Evolutionary conservation across 208 protist species (phyloP).

Genomic region (Acanthamoeba healyi): DNA sequence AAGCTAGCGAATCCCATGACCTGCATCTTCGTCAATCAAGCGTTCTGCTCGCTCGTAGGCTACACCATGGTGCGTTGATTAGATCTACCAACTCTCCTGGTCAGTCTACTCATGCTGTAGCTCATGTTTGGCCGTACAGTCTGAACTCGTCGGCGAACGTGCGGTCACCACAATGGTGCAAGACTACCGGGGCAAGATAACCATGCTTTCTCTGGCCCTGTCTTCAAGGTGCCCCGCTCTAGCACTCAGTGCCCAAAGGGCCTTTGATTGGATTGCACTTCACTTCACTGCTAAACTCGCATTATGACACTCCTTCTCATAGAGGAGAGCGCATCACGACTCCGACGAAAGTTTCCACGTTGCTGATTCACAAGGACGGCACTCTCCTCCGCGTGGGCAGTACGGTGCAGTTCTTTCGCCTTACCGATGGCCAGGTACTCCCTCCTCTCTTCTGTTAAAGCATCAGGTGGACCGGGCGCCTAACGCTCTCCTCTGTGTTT

Average conservation of each 20-base stretch:
- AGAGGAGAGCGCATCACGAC: not conserved
- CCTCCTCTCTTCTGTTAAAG: too few species aligned
- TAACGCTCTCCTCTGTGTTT: too few species aligned
- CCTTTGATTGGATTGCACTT: too few species aligned
- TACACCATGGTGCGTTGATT: not conserved
- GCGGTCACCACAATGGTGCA: not conserved
- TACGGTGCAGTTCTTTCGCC: not conserved
- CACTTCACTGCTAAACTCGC: too few species aligned
- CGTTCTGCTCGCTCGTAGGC: not conserved
- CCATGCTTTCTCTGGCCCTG: not conserved
- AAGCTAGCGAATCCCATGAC: not conserved
- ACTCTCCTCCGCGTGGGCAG: not conserved
- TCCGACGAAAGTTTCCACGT: not conserved
- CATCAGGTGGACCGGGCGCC: too few species aligned
- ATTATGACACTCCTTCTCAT: too few species aligned
- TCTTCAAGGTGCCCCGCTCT: not conserved
- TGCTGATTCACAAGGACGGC: slow-evolving; percentile 28
- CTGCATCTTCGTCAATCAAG: not conserved
- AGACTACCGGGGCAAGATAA: not conserved
- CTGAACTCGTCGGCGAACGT: not conserved
- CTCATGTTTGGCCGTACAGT: too few species aligned
- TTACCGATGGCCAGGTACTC: not conserved
- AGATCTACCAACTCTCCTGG: too few species aligned
- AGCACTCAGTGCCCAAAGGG: too few species aligned
- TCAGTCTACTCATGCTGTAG: too few species aligned